phyloP scores from a whole-genome alignment of 2,329 filamentous ascomycete species.

The Helotiales sp. region DNA sequence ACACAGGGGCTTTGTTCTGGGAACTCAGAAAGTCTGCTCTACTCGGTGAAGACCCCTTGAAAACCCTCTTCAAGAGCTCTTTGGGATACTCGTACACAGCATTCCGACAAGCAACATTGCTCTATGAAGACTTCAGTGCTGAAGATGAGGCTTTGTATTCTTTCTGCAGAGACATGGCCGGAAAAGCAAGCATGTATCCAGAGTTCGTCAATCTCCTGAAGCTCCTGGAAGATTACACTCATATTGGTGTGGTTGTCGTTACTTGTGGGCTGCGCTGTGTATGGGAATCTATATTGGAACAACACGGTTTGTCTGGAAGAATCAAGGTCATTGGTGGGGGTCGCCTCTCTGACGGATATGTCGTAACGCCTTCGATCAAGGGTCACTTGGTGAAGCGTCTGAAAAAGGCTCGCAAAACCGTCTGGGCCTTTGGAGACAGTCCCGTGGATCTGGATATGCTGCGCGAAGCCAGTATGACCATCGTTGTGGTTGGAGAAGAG shows the following conservation, averaged over 20 bases:
- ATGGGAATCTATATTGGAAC: conserved; percentile 55
- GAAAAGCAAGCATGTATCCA: conserved; percentile 42
- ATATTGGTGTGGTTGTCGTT: conserved; percentile 50
- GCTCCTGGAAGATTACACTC: conserved; percentile 28
- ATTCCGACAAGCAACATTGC: conserved; percentile 53
- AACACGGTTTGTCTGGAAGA: conserved; percentile 39
- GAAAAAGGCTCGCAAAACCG: conserved; percentile 35
- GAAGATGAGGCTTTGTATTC: conserved; percentile 41
- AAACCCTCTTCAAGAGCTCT: conserved; percentile 46
- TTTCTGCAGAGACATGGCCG: conserved; percentile 47
- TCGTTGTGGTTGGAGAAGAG: conserved; percentile 55
- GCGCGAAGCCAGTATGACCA: conserved; percentile 48
- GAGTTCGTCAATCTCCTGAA: conserved; percentile 49
- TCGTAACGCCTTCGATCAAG: conserved; percentile 55
- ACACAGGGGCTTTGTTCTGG: conserved; percentile 55
- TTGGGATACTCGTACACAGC: conserved; percentile 52
- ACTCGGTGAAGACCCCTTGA: conserved; percentile 41
- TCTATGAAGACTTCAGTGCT: conserved; percentile 49
- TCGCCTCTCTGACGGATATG: conserved; percentile 45
- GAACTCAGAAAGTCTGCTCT: conserved; percentile 12
- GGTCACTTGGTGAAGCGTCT: conserved; percentile 46
- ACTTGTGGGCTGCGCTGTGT: conserved; percentile 54
- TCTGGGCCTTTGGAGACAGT: conserved; percentile 63
- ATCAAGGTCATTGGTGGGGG: conserved; percentile 55
- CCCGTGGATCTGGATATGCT: conserved; percentile 60